Evolutionary conservation across 108 stramenopile genomes (phyloP).

Genomic region (Seminavis robusta): DNA sequence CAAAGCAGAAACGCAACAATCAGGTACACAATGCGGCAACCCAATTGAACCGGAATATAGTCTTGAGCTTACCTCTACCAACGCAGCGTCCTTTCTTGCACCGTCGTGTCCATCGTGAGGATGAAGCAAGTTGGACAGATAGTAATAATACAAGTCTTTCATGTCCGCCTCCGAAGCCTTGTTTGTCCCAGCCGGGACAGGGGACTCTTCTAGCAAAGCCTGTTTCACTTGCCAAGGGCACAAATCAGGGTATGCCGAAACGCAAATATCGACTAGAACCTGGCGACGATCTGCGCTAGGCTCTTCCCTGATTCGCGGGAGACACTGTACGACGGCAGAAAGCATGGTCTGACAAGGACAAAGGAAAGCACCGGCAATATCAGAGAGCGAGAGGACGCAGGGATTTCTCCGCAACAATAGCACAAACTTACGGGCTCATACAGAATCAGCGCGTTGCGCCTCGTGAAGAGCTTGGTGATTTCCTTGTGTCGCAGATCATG

Average conservation of each 20-base stretch:
- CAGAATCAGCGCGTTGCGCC: conserved; percentile 41
- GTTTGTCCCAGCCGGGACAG: not conserved
- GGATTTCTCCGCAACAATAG: conserved; percentile 1
- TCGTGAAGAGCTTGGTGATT: conserved; percentile 50
- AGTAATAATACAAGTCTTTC: conserved; percentile 55
- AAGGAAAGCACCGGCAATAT: not conserved
- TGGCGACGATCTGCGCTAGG: conserved; percentile 6
- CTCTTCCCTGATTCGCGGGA: conserved; percentile 31
- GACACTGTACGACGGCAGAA: conserved; percentile 53
- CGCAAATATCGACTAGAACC: conserved; percentile 45
- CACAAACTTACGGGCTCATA: conserved; percentile 65
- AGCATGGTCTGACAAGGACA: conserved; percentile 43
- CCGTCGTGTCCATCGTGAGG: conserved; percentile 62
- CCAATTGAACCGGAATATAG: not conserved
- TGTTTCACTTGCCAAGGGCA: conserved; percentile 66
- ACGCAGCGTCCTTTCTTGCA: conserved; percentile 48
- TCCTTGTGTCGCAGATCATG: conserved; percentile 72
- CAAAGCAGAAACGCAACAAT: not conserved
- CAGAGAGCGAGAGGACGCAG: not conserved
- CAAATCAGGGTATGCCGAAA: conserved; percentile 82
- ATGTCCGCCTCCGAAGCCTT: conserved; percentile 3
- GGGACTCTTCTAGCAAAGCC: not conserved
- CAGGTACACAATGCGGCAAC: not conserved
- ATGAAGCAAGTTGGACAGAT: conserved; percentile 66
- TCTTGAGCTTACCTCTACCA: conserved; percentile 48